phyloP scores from a whole-genome alignment of 1,284 basidiomycete species.

The Amylostereum areolatum region DNA sequence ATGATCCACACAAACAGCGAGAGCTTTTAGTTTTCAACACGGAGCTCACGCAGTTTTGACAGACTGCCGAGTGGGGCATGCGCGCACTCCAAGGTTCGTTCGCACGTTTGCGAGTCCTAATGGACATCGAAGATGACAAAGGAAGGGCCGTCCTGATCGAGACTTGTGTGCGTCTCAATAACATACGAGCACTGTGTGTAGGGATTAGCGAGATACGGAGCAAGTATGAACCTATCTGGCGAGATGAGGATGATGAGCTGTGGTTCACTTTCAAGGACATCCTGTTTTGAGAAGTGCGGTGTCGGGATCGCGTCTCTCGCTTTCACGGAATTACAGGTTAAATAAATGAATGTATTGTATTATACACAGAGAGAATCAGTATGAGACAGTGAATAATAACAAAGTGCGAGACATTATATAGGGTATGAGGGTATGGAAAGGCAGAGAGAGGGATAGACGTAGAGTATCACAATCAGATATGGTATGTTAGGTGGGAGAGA shows the following conservation, averaged over 20 bases:
- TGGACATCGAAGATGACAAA: constrained; percentile 23
- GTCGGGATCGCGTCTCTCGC: constrained; percentile 22
- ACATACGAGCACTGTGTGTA: constrained; percentile 24
- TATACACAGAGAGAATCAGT: too few relatives aligned
- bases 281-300: constrained; percentile 24
- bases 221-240: constrained; percentile 33
- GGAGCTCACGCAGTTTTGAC: constrained; percentile 30
- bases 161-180: constrained; percentile 22
- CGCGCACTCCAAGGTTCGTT: constrained; percentile 35
- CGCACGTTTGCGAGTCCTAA: constrained; percentile 30
- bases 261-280: constrained; percentile 29
- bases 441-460: too few relatives aligned
- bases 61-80: constrained; percentile 44
- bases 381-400: too few relatives aligned
- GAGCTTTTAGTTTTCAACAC: constrained; percentile 21
- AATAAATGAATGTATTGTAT: too few relatives aligned
- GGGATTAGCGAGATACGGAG: constrained; percentile 33
- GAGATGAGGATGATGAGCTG: constrained; percentile 17
- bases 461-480: too few relatives aligned
- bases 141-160: constrained; percentile 24
- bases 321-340: too few relatives aligned
- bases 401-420: too few relatives aligned
- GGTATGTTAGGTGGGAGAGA: too few relatives aligned
- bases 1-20: constrained; percentile 15
- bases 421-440: too few relatives aligned